Base-by-base conservation (phyloP, 2,329 filamentous ascomycete genomes). In the Aspergillus calidoustus region DNA sequence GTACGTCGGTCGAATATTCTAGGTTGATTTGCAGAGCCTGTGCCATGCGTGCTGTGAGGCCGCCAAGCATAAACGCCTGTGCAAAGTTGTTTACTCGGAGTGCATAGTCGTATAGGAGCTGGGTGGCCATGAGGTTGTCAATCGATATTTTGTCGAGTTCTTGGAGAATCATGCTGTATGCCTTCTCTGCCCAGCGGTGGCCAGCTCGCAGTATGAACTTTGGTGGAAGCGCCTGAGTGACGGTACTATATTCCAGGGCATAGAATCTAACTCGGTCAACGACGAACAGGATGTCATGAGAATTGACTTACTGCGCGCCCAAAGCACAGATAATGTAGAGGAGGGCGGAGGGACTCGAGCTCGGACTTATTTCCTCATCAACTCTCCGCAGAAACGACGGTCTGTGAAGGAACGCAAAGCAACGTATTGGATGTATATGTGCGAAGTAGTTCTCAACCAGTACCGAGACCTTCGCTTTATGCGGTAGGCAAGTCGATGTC, bases 11-110 rank as follows among this genome's bases (percentile, higher is more conserved):
- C 11, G 59, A 60, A 41, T 56, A 60, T 25, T 60, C 59, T 11
- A 60, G 59, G 13, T 60, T 60, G 4, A 60, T 56, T 44, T 60
- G 59, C 34, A 60, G 28, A 13, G 59, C 59, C 22, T 60, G 59
- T 23, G 48, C 53, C 59, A 56, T 60, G 17, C 59, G 59, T 34
- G 59, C 53, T 7, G 53, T 60, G 17, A 60, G 43, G 1, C 59
- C 59, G 11, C 59, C 53, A 8, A 60, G 59, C 59, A 60, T 60
- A 19, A 60, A 60, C 22, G 59, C 59, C 49, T 60, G 59, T 6
- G 59, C 47, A 31, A 61, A 57, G n/a, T 50, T 61, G 11, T 54
- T 48, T 22, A 61, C 28, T 7, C 59, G 54, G 13, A 57, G 31
- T n/a, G 54, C 54, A n/a, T 61, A 48, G 41, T 57, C 54, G 41